Base-by-base conservation (phyloP, 2,329 filamentous ascomycete genomes). In the Colletotrichum coccodes region DNA sequence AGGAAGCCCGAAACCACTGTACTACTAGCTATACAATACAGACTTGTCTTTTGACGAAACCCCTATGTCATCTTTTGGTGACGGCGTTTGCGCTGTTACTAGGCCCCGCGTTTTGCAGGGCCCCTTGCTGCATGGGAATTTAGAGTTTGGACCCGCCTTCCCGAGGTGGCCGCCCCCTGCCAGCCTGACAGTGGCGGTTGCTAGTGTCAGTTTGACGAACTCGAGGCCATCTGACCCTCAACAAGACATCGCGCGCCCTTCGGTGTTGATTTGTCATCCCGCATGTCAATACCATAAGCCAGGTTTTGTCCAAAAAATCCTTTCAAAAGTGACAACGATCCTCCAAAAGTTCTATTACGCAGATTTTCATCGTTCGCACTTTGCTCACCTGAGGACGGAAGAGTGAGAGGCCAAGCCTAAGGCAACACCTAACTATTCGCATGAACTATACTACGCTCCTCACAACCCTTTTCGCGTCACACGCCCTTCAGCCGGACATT, bases 261-360 rank as follows among this genome's bases (percentile, higher is more conserved):
- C n/a, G 42, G 4, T 18, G 36, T n/a, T 53, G 60, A 59, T 64
- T 64, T 68, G 65, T 68, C 60, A 68, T n/a, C 65, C n/a, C n/a
- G 16, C 26, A 52, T 68, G 53, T 36, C 52, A 60, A 32, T 14
- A 32, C 18, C 32, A 36, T 16, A 38, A 23, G 34, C 23, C 26
- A 7, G 14, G 11, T 12, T 16, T 23, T 32, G 6, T 12, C n/a
- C n/a, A n/a, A n/a, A n/a, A 52, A 4, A 50, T 28, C 36, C 23
- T 32, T 21, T 1, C 2, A 5, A 23, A 18, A 21, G 18, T 11
- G 12, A 12, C n/a, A 32, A 18, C 11, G 11, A 6, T 18, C 28
- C n/a, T 16, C 40, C n/a, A 14, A 47, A 46, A 11, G 6, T 23
- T 36, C 28, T n/a, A 34, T 11, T 34, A n/a, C 4, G n/a, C 30